These are phyloP conservation scores for Pyrenophora graminea DNA, from an alignment of 2,329 filamentous ascomycete genomes.

Conservation along the genomic window DNA sequence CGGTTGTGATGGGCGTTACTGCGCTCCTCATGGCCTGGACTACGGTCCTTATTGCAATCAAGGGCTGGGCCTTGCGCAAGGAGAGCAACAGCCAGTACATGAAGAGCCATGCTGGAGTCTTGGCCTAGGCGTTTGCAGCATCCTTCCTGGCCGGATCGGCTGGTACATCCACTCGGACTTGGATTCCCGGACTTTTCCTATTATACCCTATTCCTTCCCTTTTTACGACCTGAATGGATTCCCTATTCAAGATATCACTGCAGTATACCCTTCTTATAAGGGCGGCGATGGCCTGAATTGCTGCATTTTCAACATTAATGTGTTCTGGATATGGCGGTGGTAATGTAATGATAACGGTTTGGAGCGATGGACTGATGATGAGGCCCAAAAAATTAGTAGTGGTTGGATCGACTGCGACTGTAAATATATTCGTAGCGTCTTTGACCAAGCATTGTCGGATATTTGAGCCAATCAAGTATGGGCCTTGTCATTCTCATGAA, in stretches of 20 bases:
- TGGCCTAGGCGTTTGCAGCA: constrained; percentile 24
- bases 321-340: not conserved
- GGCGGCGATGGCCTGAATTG: constrained; percentile 26
- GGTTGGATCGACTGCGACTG: not conserved
- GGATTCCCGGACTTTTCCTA: not conserved
- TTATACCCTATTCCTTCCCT: constrained; percentile 16
- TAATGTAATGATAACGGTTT: constrained; percentile 2
- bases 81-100: constrained; percentile 35
- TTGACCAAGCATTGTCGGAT: not conserved
- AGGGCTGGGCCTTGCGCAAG: constrained; percentile 73
- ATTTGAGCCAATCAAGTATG: constrained; percentile 1
- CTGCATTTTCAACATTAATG: constrained; percentile 25
- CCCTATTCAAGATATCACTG: constrained; percentile 13
- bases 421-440: not conserved
- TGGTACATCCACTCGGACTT: not conserved
- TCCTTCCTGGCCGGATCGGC: not conserved
- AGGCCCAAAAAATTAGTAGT: not conserved
- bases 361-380: not conserved
- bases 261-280: constrained; percentile 38
- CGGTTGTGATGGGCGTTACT: constrained; percentile 80
- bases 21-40: constrained; percentile 85
- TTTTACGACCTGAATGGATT: constrained; percentile 20
- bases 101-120: constrained; percentile 32
- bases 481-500: not conserved
- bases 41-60: constrained; percentile 76